Percentiles rank a stretch among this genome's conserved stretches.
Evolutionary conservation across 1,284 basidiomycete species (phyloP).

Genomic region (Cutaneotrichosporon spelunceum): DNA sequence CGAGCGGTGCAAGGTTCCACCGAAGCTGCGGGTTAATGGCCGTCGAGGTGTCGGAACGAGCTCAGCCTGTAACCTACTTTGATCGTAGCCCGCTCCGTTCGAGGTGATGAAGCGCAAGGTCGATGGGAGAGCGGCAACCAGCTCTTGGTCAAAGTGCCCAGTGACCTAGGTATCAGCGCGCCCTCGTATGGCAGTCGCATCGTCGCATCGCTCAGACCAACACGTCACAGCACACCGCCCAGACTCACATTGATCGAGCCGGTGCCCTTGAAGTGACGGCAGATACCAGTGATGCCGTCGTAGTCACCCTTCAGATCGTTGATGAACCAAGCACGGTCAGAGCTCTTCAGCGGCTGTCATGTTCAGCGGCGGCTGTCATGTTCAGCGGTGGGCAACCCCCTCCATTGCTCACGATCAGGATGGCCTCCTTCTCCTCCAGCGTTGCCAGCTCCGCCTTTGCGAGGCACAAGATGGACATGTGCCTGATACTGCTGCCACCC

Average conservation of each 20-base stretch:
- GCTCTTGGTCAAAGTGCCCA: conserved; percentile 30
- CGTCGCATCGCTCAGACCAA: too few species aligned
- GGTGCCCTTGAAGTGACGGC: conserved; percentile 34
- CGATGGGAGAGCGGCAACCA: conserved; percentile 19
- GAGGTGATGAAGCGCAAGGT: conserved; percentile 27
- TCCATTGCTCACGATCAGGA: conserved; percentile 23
- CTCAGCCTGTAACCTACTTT: conserved; percentile 39
- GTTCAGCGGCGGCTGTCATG: too few species aligned
- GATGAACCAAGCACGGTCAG: conserved; percentile 25
- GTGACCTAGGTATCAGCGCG: conserved; percentile 23
- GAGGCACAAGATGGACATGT: conserved; percentile 8
- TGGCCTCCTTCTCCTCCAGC: conserved; percentile 19
- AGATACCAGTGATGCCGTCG: conserved; percentile 26
- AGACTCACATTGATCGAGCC: conserved; percentile 29
- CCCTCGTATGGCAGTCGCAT: too few species aligned
- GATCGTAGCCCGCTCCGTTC: conserved; percentile 38
- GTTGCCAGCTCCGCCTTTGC: conserved; percentile 23
- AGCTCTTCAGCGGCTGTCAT: conserved; percentile 24
- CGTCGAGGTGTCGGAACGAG: neutral
- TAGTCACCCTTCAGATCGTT: conserved; percentile 25
- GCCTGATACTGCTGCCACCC: neutral
- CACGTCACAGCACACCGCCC: neutral
- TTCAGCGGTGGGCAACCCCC: too few species aligned
- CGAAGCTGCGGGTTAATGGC: conserved; percentile 52
- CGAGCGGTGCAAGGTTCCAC: conserved; percentile 65